Base-by-base conservation (phyloP, 805 yeast species). In the Danielia reshetovae region DNA sequence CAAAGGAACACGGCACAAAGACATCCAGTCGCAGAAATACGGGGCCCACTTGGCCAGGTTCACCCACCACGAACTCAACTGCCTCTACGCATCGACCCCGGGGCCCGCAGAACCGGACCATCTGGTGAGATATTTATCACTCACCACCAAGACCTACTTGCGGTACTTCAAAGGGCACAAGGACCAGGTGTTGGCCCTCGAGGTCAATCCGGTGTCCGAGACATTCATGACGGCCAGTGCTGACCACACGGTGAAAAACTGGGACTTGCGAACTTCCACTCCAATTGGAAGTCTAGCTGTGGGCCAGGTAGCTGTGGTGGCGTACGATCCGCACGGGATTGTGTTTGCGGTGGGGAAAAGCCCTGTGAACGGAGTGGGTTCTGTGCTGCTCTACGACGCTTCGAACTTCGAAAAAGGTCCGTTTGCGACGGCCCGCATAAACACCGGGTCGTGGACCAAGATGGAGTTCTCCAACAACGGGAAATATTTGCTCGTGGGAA, bases 91-190 rank as follows among this genome's bases (percentile, higher is more conserved):
- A 1, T 84, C 96, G 4, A 87, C 97, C 0, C 70, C 70, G 6
- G 9, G 22, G 7, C 35, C 51, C 3, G 51, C 42, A 5, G 48
- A 45, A n/a, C 80, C 76, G 32, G 89, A 85, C 43, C 77, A 85
- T 51, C 77, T 78, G 10, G 74, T 93, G 17, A 67, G 97, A 44
- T 81, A 83, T 50, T 65, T 93, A 26, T 78, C 87, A 27, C 65
- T 90, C 18, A 79, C 79, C 39, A 85, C 85, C 36, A 87, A 87
- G 50, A 77, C 80, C 36, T 93, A 81, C 53, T 61, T 88, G 8
- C 74, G 96, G 38, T 90, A 90, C 59, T 93, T 87, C 62, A 72
- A 74, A 42, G 97, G 97, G 2, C 98, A 93, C 57, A 78, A 79
- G 32, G 85, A 76, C 10, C 73, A 78, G 41, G 96, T 93, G 4